Conservation (phyloP, 257 asterid species). For the Leonotis leonurus region DNA sequence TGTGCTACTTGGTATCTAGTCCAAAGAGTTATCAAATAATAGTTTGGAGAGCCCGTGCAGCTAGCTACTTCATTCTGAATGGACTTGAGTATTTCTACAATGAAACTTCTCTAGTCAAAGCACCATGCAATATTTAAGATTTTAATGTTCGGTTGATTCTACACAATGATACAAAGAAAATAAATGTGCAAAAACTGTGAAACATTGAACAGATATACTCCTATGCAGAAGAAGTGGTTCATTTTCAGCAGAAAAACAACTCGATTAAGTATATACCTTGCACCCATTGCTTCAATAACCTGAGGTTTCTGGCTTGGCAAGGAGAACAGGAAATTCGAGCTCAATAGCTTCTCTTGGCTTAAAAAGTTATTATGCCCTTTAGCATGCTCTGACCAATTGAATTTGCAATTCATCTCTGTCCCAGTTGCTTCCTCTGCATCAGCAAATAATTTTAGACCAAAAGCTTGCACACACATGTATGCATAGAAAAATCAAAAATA, state of each 20-base stretch:
- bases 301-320: constrained; percentile 60
- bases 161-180: background rate
- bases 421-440: constrained; percentile 35
- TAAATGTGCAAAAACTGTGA: background rate
- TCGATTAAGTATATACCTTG: constrained; percentile 48
- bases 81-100: background rate
- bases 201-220: background rate
- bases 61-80: background rate
- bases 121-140: background rate
- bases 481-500: background rate
- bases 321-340: constrained; percentile 59
- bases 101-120: background rate
- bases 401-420: constrained; percentile 34
- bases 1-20: background rate
- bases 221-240: background rate
- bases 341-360: constrained; percentile 56
- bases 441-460: background rate
- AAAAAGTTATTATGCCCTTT: constrained; percentile 49
- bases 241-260: constrained; percentile 7
- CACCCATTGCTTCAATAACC: constrained; percentile 30
- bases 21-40: background rate
- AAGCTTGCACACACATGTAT: background rate
- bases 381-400: constrained; percentile 70
- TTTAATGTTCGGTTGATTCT: background rate
- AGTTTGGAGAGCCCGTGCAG: background rate